A percentile compares a stretch with the other conserved stretches of the same genome.
These are phyloP conservation scores for Cenchrus purpureus DNA, from an alignment of 176 grass and related monocot species.

Conservation along the genomic window DNA sequence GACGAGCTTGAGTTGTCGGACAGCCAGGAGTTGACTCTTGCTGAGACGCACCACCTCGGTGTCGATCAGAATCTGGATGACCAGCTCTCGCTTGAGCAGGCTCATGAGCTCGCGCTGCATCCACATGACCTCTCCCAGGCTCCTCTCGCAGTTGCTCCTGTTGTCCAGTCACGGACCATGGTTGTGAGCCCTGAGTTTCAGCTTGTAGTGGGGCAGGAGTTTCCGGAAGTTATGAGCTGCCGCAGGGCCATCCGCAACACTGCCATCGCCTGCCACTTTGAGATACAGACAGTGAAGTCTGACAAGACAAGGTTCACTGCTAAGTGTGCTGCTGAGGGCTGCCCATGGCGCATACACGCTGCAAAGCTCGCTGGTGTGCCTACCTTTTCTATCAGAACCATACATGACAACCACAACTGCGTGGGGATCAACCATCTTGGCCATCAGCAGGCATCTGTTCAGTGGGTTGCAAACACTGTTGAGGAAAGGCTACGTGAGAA, in stretches of 20 bases:
- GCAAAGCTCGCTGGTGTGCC: slow-evolving; percentile 91
- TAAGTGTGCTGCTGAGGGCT: slow-evolving; percentile 77
- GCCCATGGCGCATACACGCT: slow-evolving; percentile 92
- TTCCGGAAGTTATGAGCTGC: slow-evolving; percentile 86
- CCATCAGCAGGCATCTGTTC: slow-evolving; percentile 96
- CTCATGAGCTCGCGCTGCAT: slow-evolving; percentile 75
- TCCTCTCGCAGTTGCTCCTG: slow-evolving; percentile 61
- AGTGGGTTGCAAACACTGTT: slow-evolving; percentile 92
- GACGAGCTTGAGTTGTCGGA: slow-evolving; percentile 65
- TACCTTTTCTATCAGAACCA: slow-evolving; percentile 91
- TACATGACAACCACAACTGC: slow-evolving; percentile 79
- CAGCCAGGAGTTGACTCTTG: slow-evolving; percentile 71
- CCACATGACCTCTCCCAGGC: slow-evolving; percentile 62
- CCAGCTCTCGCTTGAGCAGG: slow-evolving; percentile 74
- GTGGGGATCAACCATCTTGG: slow-evolving; percentile 89
- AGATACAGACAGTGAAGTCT: slow-evolving; percentile 96
- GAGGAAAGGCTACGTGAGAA: slow-evolving; percentile 94
- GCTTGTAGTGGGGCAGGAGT: slow-evolving; percentile 84
- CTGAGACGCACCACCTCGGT: slow-evolving; percentile 68
- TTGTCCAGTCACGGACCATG: slow-evolving; percentile 72
- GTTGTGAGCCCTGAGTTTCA: slow-evolving; percentile 69
- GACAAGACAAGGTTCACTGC: slow-evolving; percentile 91
- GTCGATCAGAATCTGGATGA: slow-evolving; percentile 62
- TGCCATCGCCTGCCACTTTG: slow-evolving; percentile 92
- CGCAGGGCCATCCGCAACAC: slow-evolving; percentile 88